These are phyloP conservation scores for Claviceps purpurea DNA, from an alignment of 2,329 filamentous ascomycete species.

Conservation along the genomic window DNA sequence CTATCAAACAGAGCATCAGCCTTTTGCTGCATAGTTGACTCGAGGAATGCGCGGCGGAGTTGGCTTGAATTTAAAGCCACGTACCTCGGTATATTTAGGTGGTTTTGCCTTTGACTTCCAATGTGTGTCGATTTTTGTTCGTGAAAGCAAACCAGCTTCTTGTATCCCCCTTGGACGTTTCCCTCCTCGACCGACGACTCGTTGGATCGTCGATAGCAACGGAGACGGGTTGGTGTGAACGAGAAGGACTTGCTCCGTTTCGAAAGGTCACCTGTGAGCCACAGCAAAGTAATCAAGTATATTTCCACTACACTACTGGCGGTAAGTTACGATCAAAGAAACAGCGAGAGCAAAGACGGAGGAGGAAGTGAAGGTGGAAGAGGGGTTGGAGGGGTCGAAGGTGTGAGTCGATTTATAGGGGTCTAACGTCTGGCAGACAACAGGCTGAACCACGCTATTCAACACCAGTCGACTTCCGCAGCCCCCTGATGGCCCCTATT, in stretches of 20 bases:
- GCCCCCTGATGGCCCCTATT: too few species aligned
- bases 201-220: conserved; percentile 6
- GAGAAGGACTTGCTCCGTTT: not conserved
- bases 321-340: not conserved
- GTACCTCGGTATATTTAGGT: not conserved
- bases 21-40: not conserved
- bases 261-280: conserved; percentile 1
- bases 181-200: not conserved
- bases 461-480: too few species aligned
- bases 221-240: not conserved
- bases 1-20: conserved; percentile 5
- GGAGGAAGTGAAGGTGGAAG: not conserved
- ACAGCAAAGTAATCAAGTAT: conserved; percentile 1
- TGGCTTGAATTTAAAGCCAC: not conserved
- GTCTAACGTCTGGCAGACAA: too few species aligned
- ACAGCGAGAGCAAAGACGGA: not conserved
- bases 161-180: not conserved
- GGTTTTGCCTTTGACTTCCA: not conserved
- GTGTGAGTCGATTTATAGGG: not conserved
- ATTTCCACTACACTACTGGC: conserved; percentile 7
- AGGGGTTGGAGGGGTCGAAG: not conserved
- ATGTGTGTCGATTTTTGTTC: not conserved
- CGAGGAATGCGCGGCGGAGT: not conserved
- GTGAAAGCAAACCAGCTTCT: not conserved
- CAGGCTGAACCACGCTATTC: too few species aligned